Base-by-base conservation (phyloP, 2,329 filamentous ascomycete genomes). In the Colletotrichum kahawae region DNA sequence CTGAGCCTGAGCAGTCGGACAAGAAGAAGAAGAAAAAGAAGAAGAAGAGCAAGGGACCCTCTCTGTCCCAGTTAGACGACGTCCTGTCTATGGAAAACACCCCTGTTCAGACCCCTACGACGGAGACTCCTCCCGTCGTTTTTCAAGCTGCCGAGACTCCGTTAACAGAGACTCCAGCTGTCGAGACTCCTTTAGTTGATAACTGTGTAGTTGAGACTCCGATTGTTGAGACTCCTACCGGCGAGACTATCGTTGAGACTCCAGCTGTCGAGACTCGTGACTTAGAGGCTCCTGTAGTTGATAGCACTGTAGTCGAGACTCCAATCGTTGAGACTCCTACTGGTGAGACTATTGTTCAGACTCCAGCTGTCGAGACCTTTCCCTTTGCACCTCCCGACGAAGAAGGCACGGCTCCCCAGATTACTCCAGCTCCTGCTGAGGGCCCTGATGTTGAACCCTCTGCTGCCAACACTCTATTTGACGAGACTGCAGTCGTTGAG, bases 1-100 rank as follows among this genome's bases (percentile, higher is more conserved):
- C 48, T 5, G 64, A 74, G 36, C 60, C 68, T 13, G 77, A 77
- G 24, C 63, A 65, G 27, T 67, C 70, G 29, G 74, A 65, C 16
- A 81, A 78, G 67, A 77, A 80, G 34, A 78, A 78, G 75, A 79
- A 80, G 69, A 80, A 80, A 60, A 78, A 77, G 62, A 79, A 76
- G 62, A 79, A 76, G 77, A 79, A 76, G 74, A 75, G 66, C 29
- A 76, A 75, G 68, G 59, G 70, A 27, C 31, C 34, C 2, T 72
- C 51, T 1, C 29, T 65, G 1, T 59, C 75, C 9, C 68, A 70
- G 67, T 54, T 59, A 48, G 72, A 75, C 4, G 57, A 72, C 29
- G 12, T 54, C 2, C 14, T 67, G 18, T 18, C 63, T 21, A 31
- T 38, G 33, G 75, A 69, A 63, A 74, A 29, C 65, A 54, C 67